These are phyloP conservation scores for Aspergillus sp. DNA, from an alignment of 2,329 filamentous ascomycete species.

Conservation along the genomic window DNA sequence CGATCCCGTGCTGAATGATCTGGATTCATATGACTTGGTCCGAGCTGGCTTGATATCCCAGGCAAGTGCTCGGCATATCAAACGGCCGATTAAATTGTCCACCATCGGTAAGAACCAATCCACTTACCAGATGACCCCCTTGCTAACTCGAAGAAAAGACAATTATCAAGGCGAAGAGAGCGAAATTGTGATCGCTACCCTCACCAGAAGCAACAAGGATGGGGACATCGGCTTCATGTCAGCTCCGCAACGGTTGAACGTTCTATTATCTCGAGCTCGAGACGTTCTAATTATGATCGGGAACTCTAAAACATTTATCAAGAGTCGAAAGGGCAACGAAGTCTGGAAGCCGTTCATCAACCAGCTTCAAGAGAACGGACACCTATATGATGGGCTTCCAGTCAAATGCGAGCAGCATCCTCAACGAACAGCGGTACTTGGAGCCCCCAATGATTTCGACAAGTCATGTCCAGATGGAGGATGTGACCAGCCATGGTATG, in stretches of 20 bases:
- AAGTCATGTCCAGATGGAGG: slow-evolving; percentile 67
- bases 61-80: slow-evolving; percentile 52
- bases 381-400: slow-evolving; percentile 61
- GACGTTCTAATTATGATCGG: slow-evolving; percentile 68
- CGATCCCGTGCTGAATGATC: slow-evolving; percentile 67
- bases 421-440: slow-evolving; percentile 48
- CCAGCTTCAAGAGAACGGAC: slow-evolving; percentile 50
- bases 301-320: slow-evolving; percentile 66
- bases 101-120: slow-evolving; percentile 60
- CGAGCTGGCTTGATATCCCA: slow-evolving; percentile 61
- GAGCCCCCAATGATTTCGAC: slow-evolving; percentile 59
- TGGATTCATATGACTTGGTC: slow-evolving; percentile 65
- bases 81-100: slow-evolving; percentile 59
- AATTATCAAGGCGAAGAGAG: slow-evolving; percentile 79
- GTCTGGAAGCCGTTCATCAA: slow-evolving; percentile 62
- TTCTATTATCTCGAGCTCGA: slow-evolving; percentile 67
- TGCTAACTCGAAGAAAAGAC: slow-evolving; percentile 61
- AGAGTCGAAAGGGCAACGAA: slow-evolving; percentile 55
- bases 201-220: slow-evolving; percentile 64
- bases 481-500: slow-evolving; percentile 63
- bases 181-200: slow-evolving; percentile 67
- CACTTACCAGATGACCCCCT: not conserved
- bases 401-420: slow-evolving; percentile 63
- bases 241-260: slow-evolving; percentile 66
- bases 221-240: slow-evolving; percentile 71